Evolutionary conservation across 1,284 basidiomycete species (phyloP).

Genomic region (Kwoniella shivajii): DNA sequence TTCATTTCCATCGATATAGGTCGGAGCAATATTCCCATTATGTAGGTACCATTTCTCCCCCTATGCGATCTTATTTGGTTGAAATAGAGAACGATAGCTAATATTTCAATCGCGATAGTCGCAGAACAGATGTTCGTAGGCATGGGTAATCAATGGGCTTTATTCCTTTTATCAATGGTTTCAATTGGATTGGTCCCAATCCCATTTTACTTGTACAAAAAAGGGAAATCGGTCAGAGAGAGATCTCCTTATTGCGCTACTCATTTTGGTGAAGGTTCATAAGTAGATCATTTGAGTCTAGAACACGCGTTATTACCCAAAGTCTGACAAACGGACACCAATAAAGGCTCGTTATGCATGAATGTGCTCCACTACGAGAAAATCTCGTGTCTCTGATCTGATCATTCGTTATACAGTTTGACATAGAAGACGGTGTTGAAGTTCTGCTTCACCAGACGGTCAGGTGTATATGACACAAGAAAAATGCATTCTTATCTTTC

Average conservation of each 20-base stretch:
- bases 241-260: conserved; percentile 30
- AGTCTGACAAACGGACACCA: no score
- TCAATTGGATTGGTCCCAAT: conserved; percentile 29
- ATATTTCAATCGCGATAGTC: conserved; percentile 15
- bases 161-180: conserved; percentile 29
- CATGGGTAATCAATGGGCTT: conserved; percentile 36
- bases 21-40: conserved; percentile 34
- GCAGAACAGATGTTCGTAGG: conserved; percentile 34
- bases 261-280: conserved; percentile 24
- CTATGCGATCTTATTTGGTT: no score
- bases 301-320: no score
- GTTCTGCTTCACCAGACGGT: no score
- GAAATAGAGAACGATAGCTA: neutral
- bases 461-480: no score
- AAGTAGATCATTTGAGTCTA: no score
- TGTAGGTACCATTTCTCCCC: conserved; percentile 18
- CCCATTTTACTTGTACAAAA: conserved; percentile 28
- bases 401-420: no score
- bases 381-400: no score
- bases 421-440: no score
- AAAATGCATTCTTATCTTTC: no score
- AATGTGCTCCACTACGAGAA: no score
- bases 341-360: no score
- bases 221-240: conserved; percentile 22
- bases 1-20: conserved; percentile 1